Evolutionary conservation across 345 rosid genomes (phyloP), one percentile per base, ranked within the genome.

Genomic region (Psidium friedrichsthalianum): DNA sequence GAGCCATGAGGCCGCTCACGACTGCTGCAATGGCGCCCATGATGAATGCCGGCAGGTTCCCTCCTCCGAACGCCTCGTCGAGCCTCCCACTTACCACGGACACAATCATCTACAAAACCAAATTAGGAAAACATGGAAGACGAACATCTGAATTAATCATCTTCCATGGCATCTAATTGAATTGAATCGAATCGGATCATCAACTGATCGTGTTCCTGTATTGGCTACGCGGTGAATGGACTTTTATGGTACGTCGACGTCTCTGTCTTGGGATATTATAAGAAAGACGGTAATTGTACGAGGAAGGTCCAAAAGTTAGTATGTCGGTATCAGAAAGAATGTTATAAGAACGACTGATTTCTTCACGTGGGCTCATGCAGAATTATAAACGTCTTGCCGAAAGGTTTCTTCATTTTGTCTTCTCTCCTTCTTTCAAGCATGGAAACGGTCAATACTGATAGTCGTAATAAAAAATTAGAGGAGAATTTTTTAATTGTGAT

Each of bases 41-140:
- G 27, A 90, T 88, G 83, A 95, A 94, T 4, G 96, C 98, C 5
- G 98, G 98, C 61, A 90, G 13, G 89, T 97, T 97, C n/a, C 99
- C 98, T 0, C 99, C 99, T 82, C 98, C 97, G 36, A 93, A 92
- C 13, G 91, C 32, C 13, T 91, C 93, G 76, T 97, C 99, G 78
- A 93, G 92, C 20, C 95, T 95, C 80, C 99, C 99, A 25, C 93
- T 91, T 22, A 91, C 90, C 24, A 94, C 84, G 2, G 99, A 94
- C 55, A 97, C 92, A 32, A 97, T 6, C 94, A 97, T 95, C 98
- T 97, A 88, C 74, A 9, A 20, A 49, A 47, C 51, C 54, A 44
- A 32, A 47, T 24, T n/a, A 42, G 8, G 61, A 27, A 27, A 29
- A 13, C 47, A 69, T 32, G 1, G n/a, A 69, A 18, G 36, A 32